Conservation (phyloP, 2,329 filamentous ascomycete genomes). For the Neoarthrinium moseri region DNA sequence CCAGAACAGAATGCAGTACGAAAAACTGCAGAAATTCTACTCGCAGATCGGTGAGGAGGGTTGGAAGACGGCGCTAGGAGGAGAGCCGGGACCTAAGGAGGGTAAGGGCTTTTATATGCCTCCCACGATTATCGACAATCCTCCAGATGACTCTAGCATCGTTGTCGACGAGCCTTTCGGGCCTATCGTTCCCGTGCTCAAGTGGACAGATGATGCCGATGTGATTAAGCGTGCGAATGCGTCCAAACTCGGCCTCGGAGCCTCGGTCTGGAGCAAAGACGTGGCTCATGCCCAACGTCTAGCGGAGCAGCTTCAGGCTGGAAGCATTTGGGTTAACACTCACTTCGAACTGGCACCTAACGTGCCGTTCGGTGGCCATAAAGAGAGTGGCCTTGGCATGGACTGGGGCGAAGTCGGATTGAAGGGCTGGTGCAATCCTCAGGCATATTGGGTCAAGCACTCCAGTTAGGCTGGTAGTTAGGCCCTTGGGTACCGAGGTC, state of each 20-base stretch:
- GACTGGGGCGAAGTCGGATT: constrained; percentile 13
- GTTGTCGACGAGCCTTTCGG: constrained; percentile 55
- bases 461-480: neutral
- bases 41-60: constrained; percentile 44
- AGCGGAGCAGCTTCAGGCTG: constrained; percentile 46
- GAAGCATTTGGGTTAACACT: constrained; percentile 54
- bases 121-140: constrained; percentile 60
- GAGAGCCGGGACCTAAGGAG: constrained; percentile 29
- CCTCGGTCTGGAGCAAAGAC: constrained; percentile 52
- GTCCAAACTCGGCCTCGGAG: constrained; percentile 48
- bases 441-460: constrained; percentile 6
- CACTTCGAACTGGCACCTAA: constrained; percentile 36
- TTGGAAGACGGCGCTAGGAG: constrained; percentile 44
- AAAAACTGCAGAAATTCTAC: constrained; percentile 43
- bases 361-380: constrained; percentile 48
- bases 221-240: constrained; percentile 46
- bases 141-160: constrained; percentile 54
- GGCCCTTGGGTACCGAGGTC: too few species aligned
- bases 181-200: constrained; percentile 45
- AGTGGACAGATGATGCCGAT: constrained; percentile 44
- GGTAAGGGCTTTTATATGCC: constrained; percentile 53
- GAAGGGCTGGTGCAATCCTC: constrained; percentile 12
- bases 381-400: constrained; percentile 22
- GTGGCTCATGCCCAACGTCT: constrained; percentile 45
- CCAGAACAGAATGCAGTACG: constrained; percentile 63